Percentiles rank a stretch among this genome's conserved stretches.
phyloP scores from a whole-genome alignment of 2,329 filamentous ascomycete species.

The Furcasterigmium sp. region DNA sequence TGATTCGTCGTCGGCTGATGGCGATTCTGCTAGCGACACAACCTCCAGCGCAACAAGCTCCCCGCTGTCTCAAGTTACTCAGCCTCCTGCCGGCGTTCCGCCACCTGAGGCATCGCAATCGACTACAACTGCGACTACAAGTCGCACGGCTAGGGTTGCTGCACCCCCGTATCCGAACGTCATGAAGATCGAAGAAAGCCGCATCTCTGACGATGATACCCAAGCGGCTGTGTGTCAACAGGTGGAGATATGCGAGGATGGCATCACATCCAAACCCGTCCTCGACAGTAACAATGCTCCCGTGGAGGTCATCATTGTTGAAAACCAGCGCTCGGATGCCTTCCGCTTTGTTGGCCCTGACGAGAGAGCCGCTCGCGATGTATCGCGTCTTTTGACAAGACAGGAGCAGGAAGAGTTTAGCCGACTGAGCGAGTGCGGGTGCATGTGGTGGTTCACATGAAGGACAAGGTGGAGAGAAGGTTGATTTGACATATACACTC shows the following conservation, averaged over 20 bases:
- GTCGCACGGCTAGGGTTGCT: conserved; percentile 2
- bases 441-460: conserved; percentile 46
- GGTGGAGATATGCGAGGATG: conserved; percentile 35
- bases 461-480: too few species aligned
- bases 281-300: conserved; percentile 29
- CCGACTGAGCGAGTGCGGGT: conserved; percentile 46
- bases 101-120: background rate
- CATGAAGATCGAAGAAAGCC: conserved; percentile 51
- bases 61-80: background rate
- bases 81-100: background rate
- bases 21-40: background rate
- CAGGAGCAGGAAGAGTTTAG: conserved; percentile 7
- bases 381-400: conserved; percentile 1
- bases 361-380: background rate
- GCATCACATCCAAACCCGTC: conserved; percentile 27
- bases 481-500: background rate
- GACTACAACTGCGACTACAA: background rate
- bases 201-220: conserved; percentile 26
- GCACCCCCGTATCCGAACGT: conserved; percentile 41
- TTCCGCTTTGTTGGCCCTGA: background rate
- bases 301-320: conserved; percentile 38
- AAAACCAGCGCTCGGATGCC: conserved; percentile 18
- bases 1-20: background rate
- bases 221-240: conserved; percentile 41
- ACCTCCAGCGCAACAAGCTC: background rate